Evolutionary conservation across 176 grass and related monocot species (phyloP).

Genomic region (Aegilops sharonensis): DNA sequence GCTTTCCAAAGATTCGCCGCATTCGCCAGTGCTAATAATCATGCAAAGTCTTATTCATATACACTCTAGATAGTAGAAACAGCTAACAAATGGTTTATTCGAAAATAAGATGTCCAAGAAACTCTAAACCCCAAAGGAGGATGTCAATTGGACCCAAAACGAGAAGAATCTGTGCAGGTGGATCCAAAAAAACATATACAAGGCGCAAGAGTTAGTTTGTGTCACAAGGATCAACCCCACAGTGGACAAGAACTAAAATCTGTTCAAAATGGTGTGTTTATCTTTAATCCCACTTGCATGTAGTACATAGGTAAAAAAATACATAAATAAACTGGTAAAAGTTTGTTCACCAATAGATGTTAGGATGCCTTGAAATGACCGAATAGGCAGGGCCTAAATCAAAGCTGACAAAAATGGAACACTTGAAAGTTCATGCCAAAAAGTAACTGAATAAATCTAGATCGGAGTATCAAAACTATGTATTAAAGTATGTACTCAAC

Average conservation of each 20-base stretch:
- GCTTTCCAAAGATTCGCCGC: not conserved
- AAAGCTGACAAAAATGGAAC: not conserved
- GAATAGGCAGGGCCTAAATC: not conserved
- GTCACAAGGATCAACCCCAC: not conserved
- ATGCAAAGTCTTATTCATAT: not conserved
- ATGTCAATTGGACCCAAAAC: not conserved
- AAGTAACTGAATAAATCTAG: not conserved
- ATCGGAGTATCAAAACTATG: not conserved
- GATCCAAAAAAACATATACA: not conserved
- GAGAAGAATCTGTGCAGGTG: not conserved
- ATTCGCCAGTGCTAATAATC: not conserved
- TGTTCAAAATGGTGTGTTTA: not conserved
- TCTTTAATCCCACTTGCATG: not conserved
- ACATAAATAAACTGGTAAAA: not conserved
- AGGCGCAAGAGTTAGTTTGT: not conserved
- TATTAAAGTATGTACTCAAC: not conserved
- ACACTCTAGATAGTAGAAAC: not conserved
- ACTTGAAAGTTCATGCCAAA: slow-evolving; percentile 2
- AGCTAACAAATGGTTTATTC: not conserved
- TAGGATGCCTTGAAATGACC: not conserved
- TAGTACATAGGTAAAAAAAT: no score
- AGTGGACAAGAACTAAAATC: not conserved
- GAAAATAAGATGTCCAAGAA: not conserved
- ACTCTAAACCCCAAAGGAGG: not conserved
- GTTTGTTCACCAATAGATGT: not conserved